Evolutionary conservation across 1,284 basidiomycete species (phyloP), one percentile per base, ranked within the genome.

Genomic region (Paramarasmius palmivorus): DNA sequence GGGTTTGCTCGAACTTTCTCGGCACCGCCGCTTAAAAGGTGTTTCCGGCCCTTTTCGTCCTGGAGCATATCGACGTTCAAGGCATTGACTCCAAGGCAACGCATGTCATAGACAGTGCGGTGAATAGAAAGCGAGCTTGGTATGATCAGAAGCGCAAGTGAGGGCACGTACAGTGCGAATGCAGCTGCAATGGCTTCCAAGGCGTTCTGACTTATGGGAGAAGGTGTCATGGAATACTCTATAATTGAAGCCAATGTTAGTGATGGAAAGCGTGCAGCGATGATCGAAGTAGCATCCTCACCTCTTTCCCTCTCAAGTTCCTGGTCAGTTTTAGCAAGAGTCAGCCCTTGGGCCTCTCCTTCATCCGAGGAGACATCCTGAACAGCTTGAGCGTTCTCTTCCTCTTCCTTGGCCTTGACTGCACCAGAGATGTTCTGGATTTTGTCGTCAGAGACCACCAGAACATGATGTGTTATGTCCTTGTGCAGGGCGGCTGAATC

Each of bases 121-220:
- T 76, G 76, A 22, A 90, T 77, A 0, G 85, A 74, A 14, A 80
- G 75, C 20, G 73, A 73, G 3, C 86, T 75, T 3, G 84, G 84
- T 35, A 91, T 64, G 17, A 90, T 83, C 12, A 91, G 71, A 22
- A 92, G 72, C 17, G 82, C 89, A 17, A 82, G 63, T 29, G 76
- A 76, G 17, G 86, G 83, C 15, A 92, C 89, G 56, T 90, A 86
- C 29, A 89, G 64, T 10, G 87, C 89, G 64, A 92, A 87, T 2
- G 77, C 73, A 15, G 81, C 78, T 7, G 85, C 88, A 45, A 91
- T 75, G 1, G 84, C 82, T 66, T 92, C 89, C 59, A 91, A 63
- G 22, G 75, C 67, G 57, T 74, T 72, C 2, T 77, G 72, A 60
- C 82, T 78, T 60, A 84, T 78, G 14, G 80, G 77, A 32, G 83